Conservation (phyloP, 805 yeast genomes). For the Candida endomychidarum region DNA sequence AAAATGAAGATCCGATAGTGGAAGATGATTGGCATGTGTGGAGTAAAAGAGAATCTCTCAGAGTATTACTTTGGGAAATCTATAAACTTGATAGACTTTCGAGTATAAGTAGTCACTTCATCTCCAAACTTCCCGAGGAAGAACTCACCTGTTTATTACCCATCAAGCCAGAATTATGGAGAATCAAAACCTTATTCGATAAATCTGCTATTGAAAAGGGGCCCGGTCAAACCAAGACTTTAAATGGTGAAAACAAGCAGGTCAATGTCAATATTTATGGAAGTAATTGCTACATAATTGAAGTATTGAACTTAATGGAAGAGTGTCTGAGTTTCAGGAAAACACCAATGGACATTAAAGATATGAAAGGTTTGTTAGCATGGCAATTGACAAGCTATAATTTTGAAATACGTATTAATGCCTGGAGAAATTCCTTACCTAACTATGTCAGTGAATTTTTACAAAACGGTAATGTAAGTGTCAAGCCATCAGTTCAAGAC, state of each 20-base stretch:
- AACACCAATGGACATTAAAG: conserved; percentile 17
- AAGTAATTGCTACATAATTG: conserved; percentile 14
- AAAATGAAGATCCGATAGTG: conserved; percentile 1
- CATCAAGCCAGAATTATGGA: conserved; percentile 13
- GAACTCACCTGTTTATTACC: conserved; percentile 16
- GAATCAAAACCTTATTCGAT: conserved; percentile 5
- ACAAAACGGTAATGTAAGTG: conserved; percentile 6
- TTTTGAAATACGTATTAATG: conserved; percentile 16
- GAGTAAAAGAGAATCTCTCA: conserved; percentile 14
- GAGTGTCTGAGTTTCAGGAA: conserved; percentile 14
- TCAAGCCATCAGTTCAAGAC: conserved; percentile 8
- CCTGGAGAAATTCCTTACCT: conserved; percentile 17
- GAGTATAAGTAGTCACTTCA: conserved; percentile 16
- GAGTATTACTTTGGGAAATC: conserved; percentile 19
- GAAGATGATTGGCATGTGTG: conserved; percentile 15
- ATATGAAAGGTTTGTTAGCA: conserved; percentile 15
- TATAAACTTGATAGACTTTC: conserved; percentile 17
- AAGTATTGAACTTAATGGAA: conserved; percentile 16
- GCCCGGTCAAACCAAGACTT: conserved; percentile 9
- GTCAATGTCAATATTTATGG: conserved; percentile 12
- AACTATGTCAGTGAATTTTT: conserved; percentile 10
- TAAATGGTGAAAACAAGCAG: conserved; percentile 1
- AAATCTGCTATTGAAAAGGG: conserved; percentile 9
- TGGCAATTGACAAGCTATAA: conserved; percentile 20
- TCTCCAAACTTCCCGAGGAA: conserved; percentile 13